Evolutionary conservation across 116 monocot species (phyloP), one percentile per base, ranked within the genome.

Genomic region (Thalassia testudinum): DNA sequence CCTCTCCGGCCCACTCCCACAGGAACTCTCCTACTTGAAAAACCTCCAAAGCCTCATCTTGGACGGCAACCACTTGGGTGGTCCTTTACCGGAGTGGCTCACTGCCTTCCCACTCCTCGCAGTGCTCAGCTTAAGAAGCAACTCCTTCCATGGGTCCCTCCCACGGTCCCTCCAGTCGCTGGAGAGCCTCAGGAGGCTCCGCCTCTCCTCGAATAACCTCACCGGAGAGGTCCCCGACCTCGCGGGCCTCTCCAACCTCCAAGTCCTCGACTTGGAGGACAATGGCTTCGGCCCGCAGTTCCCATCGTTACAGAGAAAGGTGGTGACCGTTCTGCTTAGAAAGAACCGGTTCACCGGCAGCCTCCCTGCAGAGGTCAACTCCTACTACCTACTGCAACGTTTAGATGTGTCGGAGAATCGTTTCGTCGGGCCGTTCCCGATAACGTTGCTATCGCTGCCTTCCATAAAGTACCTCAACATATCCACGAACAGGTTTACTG

Each of bases 241-340:
- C 49, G 66, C 75, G 43, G 37, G 50, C 16, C 54, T 87, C 29
- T 53, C 62, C 0, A 80, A 93, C 59, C 92, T 93, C 52, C 80
- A 93, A 67, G 67, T 73, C 27, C 75, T 93, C 53, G 81, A 93
- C 62, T 54, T 93, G 54, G 75, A 65, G n/a, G 66, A 65, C 49
- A 93, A 93, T 56, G 63, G 49, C 44, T 73, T 93, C 37, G 87
- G 87, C 5, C 83, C 87, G 8, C 63, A 71, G 50, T 93, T 93
- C 65, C 92, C 92, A 15, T 59, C 43, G 23, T 42, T 93, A 57
- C 77, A 75, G n/a, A 70, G 70, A 66, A 87, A 87, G 72, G 60
- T 93, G 47, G 70, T 68, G 8, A 73, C 66, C 30, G 59, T 93
- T 54, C 34, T 71, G 6, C 51, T 93, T 56, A 83, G 73, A 47